These are phyloP conservation scores for Rhizopus arrhizus DNA, from an alignment of 371 early-diverging fungal species.

Conservation along the genomic window DNA sequence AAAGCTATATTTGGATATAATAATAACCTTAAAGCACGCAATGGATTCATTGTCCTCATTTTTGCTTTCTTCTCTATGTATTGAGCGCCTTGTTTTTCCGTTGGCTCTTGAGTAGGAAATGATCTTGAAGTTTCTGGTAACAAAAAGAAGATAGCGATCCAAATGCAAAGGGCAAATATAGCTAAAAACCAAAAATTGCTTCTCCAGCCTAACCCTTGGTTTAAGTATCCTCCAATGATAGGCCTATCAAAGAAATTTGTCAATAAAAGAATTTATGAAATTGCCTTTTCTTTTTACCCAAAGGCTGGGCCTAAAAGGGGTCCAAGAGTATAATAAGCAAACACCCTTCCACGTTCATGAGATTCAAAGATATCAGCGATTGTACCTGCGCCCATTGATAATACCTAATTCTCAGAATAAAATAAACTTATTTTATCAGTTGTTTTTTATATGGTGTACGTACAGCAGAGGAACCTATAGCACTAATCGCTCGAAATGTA, in stretches of 20 bases:
- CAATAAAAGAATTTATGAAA: background rate
- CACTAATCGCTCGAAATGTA: constrained; percentile 41
- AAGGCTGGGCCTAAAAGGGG: constrained; percentile 41
- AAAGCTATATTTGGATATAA: constrained; percentile 35
- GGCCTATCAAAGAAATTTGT: constrained; percentile 27
- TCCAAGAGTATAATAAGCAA: constrained; percentile 43
- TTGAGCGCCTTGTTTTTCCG: background rate
- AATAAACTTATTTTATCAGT: constrained; percentile 3
- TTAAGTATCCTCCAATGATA: constrained; percentile 50
- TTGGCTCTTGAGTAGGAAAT: background rate
- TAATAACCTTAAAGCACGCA: constrained; percentile 36
- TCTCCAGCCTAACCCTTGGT: constrained; percentile 51
- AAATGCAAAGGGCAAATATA: constrained; percentile 27
- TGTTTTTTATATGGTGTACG: background rate
- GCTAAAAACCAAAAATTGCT: constrained; percentile 44
- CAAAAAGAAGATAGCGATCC: constrained; percentile 36
- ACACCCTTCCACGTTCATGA: constrained; percentile 44
- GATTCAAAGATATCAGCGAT: constrained; percentile 47
- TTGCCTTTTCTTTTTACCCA: constrained; percentile 24
- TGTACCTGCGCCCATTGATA: constrained; percentile 52
- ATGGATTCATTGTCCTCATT: constrained; percentile 30
- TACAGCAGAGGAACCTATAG: constrained; percentile 45
- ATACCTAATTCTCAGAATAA: constrained; percentile 23
- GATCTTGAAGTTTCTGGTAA: constrained; percentile 48
- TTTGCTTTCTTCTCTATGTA: constrained; percentile 7